Conservation (phyloP, 768 basidiomycete genomes). For the Termitomyces sp. region DNA sequence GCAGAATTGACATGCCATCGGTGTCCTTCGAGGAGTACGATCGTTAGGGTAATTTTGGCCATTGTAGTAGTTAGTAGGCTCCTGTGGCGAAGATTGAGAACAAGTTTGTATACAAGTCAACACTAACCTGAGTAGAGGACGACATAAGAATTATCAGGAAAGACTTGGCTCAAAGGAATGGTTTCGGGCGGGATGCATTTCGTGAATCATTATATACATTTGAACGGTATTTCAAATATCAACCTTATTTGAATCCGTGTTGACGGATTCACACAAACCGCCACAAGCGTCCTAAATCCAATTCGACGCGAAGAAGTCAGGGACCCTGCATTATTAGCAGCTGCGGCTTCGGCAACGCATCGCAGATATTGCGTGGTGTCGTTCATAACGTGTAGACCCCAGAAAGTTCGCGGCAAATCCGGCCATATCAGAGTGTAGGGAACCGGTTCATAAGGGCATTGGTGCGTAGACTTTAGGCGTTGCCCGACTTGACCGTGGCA, state of each 20-base stretch:
- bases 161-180: not conserved
- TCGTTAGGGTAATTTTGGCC: constrained; percentile 3
- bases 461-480: constrained; percentile 14
- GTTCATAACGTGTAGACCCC: constrained; percentile 8
- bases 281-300: constrained; percentile 10
- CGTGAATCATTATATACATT: not conserved
- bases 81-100: not conserved
- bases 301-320: constrained; percentile 3
- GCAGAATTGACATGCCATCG: constrained; percentile 75
- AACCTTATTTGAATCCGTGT: not conserved
- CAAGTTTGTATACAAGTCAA: not conserved
- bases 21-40: constrained; percentile 37
- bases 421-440: constrained; percentile 1
- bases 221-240: constrained; percentile 7
- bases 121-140: constrained; percentile 9
- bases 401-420: constrained; percentile 9
- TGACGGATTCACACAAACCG: constrained; percentile 3
- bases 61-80: not conserved
- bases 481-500: constrained; percentile 6
- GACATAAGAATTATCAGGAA: constrained; percentile 8
- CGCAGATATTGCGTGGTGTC: not conserved
- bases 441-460: constrained; percentile 4
- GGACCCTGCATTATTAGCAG: constrained; percentile 8
- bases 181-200: not conserved
- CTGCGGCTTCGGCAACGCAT: not conserved